Percentiles rank a stretch among this genome's conserved stretches.
Conservation (phyloP, 305 asterid species). For the Fraxinus paxiana region DNA sequence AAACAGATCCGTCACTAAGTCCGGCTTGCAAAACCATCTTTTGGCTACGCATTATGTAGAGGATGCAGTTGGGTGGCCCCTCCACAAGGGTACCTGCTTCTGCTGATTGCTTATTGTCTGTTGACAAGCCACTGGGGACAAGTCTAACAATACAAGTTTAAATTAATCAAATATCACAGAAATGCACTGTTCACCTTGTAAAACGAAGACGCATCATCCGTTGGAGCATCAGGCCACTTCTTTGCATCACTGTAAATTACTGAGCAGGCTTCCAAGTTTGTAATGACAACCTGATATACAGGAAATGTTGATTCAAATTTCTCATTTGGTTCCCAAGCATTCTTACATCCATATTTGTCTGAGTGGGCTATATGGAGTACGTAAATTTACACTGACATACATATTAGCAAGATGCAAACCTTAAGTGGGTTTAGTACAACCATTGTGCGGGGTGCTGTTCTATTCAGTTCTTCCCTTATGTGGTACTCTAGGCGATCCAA, state of each 20-base stretch:
- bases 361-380: neutral
- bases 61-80: neutral
- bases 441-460: slow-evolving; percentile 74
- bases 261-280: slow-evolving; percentile 60
- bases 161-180: neutral
- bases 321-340: neutral
- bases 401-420: slow-evolving; percentile 37
- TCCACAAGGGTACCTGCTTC: neutral
- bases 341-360: neutral
- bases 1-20: neutral
- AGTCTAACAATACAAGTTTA: neutral
- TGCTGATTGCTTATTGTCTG: neutral
- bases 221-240: slow-evolving; percentile 90
- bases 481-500: slow-evolving; percentile 77
- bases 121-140: neutral
- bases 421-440: slow-evolving; percentile 83
- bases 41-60: neutral
- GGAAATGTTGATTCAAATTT: neutral
- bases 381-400: neutral
- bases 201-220: slow-evolving; percentile 55
- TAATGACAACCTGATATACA: slow-evolving; percentile 65
- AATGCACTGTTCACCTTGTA: slow-evolving; percentile 52
- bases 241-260: slow-evolving; percentile 79
- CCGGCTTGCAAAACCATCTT: neutral
- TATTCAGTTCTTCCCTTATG: slow-evolving; percentile 82